These are phyloP conservation scores for Abrus pulchellus DNA, from an alignment of 306 rosid species.

Conservation along the genomic window DNA sequence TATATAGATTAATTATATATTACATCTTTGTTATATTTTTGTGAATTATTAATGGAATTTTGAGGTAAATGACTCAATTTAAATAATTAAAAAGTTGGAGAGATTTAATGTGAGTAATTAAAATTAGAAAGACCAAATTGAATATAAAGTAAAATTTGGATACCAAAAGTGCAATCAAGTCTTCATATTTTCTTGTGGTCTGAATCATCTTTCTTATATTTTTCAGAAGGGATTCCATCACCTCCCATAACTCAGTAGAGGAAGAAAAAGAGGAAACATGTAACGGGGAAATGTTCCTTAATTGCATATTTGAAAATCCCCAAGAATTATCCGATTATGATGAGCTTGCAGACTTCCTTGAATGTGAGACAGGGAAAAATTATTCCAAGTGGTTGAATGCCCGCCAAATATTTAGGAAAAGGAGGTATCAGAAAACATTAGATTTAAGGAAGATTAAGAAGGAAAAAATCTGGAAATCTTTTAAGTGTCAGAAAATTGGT, in stretches of 20 bases:
- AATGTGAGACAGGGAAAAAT: conserved; percentile 66
- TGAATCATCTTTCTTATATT: conserved; percentile 24
- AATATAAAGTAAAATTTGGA: too few species aligned
- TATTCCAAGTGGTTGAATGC: conserved; percentile 70
- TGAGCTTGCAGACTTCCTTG: conserved; percentile 73
- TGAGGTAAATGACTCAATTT: too few species aligned
- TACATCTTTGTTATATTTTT: too few species aligned
- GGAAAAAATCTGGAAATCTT: conserved; percentile 53
- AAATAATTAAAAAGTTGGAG: too few species aligned
- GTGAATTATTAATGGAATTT: too few species aligned
- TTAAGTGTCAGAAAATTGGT: conserved; percentile 32
- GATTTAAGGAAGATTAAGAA: conserved; percentile 61
- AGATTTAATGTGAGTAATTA: too few species aligned
- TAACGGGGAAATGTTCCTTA: conserved; percentile 63
- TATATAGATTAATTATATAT: too few species aligned
- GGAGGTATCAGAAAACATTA: conserved; percentile 54
- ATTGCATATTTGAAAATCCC: conserved; percentile 52
- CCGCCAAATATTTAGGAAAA: conserved; percentile 50
- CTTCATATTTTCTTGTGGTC: conserved; percentile 37
- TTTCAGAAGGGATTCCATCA: conserved; percentile 44
- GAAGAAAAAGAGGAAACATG: conserved; percentile 61
- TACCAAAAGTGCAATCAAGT: too few species aligned
- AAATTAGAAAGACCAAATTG: too few species aligned
- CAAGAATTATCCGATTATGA: conserved; percentile 49
- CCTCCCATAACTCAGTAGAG: conserved; percentile 41